Conservation (phyloP, 352 stramenopile species). For the Thraustotheca clavata region DNA sequence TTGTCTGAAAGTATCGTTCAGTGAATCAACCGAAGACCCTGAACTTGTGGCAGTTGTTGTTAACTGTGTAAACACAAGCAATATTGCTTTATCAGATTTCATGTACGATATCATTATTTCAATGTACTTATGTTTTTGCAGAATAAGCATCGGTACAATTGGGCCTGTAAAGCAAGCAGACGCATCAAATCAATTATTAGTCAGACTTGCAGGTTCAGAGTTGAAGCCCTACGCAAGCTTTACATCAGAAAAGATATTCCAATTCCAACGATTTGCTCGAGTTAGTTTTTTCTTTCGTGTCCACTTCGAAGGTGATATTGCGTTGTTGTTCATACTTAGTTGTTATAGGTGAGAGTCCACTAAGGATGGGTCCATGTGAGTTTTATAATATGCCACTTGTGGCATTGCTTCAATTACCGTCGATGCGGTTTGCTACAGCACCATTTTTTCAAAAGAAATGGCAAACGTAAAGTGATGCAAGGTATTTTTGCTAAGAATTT, state of each 20-base stretch:
- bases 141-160: constrained; percentile 37
- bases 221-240: constrained; percentile 50
- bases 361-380: constrained; percentile 31
- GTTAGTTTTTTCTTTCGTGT: constrained; percentile 49
- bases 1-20: constrained; percentile 43
- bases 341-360: constrained; percentile 18
- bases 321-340: constrained; percentile 13
- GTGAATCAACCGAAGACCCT: constrained; percentile 40
- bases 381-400: constrained; percentile 44
- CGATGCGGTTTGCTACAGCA: constrained; percentile 27
- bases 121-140: not conserved
- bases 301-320: constrained; percentile 28
- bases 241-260: constrained; percentile 58
- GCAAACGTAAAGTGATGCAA: constrained; percentile 33
- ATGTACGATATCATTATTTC: constrained; percentile 23
- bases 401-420: constrained; percentile 32
- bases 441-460: constrained; percentile 43
- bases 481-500: not conserved
- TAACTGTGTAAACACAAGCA: constrained; percentile 60
- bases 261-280: constrained; percentile 48
- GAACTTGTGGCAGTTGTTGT: constrained; percentile 37
- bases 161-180: constrained; percentile 45
- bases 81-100: constrained; percentile 47
- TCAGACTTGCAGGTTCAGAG: constrained; percentile 35
- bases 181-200: constrained; percentile 43